Evolutionary conservation across 2,329 filamentous ascomycete genomes (phyloP).

Genomic region (Neofusicoccum ribis): DNA sequence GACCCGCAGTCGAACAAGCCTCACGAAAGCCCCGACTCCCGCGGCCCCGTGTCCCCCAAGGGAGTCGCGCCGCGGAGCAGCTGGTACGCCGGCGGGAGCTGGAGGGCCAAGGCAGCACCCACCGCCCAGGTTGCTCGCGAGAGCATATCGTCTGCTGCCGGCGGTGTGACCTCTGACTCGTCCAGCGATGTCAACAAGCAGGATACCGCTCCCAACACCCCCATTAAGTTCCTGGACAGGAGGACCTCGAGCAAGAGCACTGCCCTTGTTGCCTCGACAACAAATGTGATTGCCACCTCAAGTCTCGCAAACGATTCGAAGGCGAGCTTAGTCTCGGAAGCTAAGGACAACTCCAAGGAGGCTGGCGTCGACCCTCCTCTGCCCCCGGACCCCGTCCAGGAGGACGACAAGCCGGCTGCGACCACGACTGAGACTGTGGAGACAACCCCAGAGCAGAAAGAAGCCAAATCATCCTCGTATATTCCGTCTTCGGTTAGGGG

Average conservation of each 20-base stretch:
- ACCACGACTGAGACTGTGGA: neutral
- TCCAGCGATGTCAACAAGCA: constrained; percentile 31
- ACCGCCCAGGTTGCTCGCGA: constrained; percentile 49
- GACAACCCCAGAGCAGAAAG: constrained; percentile 23
- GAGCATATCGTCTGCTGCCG: constrained; percentile 46
- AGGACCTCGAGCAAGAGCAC: constrained; percentile 48
- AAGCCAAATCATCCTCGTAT: constrained; percentile 19
- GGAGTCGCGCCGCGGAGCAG: constrained; percentile 26
- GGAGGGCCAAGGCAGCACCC: constrained; percentile 48
- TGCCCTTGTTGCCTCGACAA: constrained; percentile 46
- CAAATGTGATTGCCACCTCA: constrained; percentile 47
- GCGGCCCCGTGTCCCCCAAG: constrained; percentile 24
- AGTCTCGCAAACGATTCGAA: constrained; percentile 28
- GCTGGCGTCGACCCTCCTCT: constrained; percentile 42
- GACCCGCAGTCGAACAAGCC: neutral
- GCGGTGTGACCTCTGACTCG: constrained; percentile 45
- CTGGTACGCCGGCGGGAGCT: constrained; percentile 49
- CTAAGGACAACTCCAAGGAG: constrained; percentile 1
- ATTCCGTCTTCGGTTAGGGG: constrained; percentile 26
- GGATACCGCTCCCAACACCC: constrained; percentile 30
- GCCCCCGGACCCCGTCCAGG: constrained; percentile 41
- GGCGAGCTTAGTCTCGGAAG: constrained; percentile 27
- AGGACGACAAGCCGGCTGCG: constrained; percentile 5
- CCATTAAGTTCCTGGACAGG: constrained; percentile 41
- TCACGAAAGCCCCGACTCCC: constrained; percentile 7